A percentile compares a stretch with the other conserved stretches of the same genome.
Conservation (phyloP, 345 rosid genomes). For the Rubroshorea leprosula region DNA sequence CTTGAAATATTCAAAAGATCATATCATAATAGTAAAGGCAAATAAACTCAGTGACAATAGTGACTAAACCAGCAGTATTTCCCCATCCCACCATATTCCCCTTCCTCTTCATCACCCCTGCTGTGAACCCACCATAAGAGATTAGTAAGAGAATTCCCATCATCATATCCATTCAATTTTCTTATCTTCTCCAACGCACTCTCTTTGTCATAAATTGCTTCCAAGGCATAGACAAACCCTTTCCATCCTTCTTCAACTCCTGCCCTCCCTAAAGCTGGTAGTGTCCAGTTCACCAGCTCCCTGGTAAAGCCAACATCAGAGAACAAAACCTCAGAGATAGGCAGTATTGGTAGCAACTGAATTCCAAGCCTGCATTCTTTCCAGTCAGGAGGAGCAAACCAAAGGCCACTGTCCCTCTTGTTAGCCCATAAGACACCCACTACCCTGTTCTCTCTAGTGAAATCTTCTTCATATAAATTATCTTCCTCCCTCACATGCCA, state of each 20-base stretch:
- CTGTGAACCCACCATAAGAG: slow-evolving; percentile 93
- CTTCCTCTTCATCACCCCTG: slow-evolving; percentile 38
- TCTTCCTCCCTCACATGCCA: slow-evolving; percentile 79
- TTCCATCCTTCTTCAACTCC: slow-evolving; percentile 93
- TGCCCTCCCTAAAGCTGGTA: slow-evolving; percentile 61
- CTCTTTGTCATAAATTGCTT: slow-evolving; percentile 60
- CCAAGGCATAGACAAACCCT: slow-evolving; percentile 80
- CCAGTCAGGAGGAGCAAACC: slow-evolving; percentile 86
- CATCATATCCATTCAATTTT: slow-evolving; percentile 51
- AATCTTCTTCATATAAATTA: slow-evolving; percentile 46
- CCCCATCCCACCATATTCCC: slow-evolving; percentile 36
- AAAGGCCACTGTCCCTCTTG: slow-evolving; percentile 83
- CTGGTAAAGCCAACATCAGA: slow-evolving; percentile 49
- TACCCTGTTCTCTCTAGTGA: slow-evolving; percentile 67
- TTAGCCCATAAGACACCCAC: slow-evolving; percentile 87
- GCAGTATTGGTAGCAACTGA: slow-evolving; percentile 69
- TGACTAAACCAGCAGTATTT: slow-evolving; percentile 66
- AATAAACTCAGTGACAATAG: slow-evolving; percentile 47
- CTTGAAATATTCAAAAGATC: no score
- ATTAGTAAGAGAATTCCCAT: slow-evolving; percentile 76
- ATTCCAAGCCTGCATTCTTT: slow-evolving; percentile 84
- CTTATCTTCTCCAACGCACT: slow-evolving; percentile 57
- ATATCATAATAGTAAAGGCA: no score
- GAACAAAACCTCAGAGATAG: slow-evolving; percentile 66
- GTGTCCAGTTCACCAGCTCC: slow-evolving; percentile 78